Evolutionary conservation across 192 early-diverging fungal genomes (phyloP).

Genomic region (Coemansia sp.): DNA sequence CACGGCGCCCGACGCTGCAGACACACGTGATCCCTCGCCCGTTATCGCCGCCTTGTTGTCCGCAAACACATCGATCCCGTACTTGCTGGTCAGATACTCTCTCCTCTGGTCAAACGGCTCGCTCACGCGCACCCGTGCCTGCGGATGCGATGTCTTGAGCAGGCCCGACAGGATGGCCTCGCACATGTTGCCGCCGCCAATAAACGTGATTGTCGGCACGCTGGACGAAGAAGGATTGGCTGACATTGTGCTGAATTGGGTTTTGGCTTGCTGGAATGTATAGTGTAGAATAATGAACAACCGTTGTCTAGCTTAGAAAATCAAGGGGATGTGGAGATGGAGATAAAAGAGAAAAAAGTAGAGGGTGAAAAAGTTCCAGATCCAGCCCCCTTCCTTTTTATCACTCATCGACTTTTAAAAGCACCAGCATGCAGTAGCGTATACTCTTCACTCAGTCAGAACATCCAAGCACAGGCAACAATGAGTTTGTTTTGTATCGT

Average conservation of each 20-base stretch:
- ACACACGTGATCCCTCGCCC: constrained; percentile 31
- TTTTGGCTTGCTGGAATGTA: too few species aligned
- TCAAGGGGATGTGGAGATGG: too few species aligned
- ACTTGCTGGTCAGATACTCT: constrained; percentile 64
- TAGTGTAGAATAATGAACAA: too few species aligned
- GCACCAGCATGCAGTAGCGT: too few species aligned
- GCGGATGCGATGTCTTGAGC: constrained; percentile 70
- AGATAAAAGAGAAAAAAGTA: too few species aligned
- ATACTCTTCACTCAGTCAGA: too few species aligned
- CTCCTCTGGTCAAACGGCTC: constrained; percentile 73
- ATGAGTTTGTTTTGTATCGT: too few species aligned
- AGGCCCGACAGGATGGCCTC: constrained; percentile 90
- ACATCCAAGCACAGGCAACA: too few species aligned
- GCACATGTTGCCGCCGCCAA: constrained; percentile 97
- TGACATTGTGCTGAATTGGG: not conserved
- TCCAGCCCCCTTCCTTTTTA: too few species aligned
- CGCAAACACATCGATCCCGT: constrained; percentile 62
- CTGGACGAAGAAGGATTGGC: not conserved
- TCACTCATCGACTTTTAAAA: too few species aligned
- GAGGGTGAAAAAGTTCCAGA: too few species aligned
- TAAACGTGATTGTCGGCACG: constrained; percentile 60
- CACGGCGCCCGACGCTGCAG: not conserved
- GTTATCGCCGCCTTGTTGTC: constrained; percentile 65
- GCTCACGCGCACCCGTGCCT: constrained; percentile 71
- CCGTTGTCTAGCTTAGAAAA: too few species aligned